Evolutionary conservation across 495 filamentous ascomycete species (phyloP).

Genomic region (Physcia stellaris): DNA sequence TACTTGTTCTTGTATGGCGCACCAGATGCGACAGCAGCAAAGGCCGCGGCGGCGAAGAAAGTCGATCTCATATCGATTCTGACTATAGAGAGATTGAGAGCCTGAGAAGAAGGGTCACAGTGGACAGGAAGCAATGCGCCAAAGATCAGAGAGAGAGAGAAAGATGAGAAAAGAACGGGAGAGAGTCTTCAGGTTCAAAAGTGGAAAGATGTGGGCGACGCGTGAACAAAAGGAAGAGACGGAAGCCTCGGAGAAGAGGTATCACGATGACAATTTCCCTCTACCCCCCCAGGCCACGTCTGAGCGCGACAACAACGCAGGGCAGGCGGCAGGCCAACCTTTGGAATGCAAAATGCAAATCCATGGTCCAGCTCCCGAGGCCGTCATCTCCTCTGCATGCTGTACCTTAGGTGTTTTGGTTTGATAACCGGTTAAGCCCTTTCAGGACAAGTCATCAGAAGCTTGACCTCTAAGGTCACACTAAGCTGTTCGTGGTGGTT

Average conservation of each 20-base stretch:
- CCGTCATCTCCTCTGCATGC: too few species aligned
- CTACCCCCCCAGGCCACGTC: too few species aligned
- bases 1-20: constrained; percentile 11
- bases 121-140: neutral
- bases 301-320: too few species aligned
- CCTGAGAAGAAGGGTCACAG: neutral
- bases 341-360: too few species aligned
- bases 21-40: constrained; percentile 12
- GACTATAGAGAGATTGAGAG: neutral
- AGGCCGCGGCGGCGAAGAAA: constrained; percentile 10
- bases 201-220: neutral
- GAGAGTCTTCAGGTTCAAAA: neutral
- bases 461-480: too few species aligned
- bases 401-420: too few species aligned
- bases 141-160: neutral
- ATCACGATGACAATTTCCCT: too few species aligned
- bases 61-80: constrained; percentile 10
- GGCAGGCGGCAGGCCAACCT: too few species aligned
- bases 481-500: too few species aligned
- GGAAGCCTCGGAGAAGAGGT: neutral
- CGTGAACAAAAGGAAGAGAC: neutral
- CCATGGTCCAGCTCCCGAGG: too few species aligned
- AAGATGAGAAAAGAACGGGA: constrained; percentile 1
- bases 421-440: too few species aligned
- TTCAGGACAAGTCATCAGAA: too few species aligned